phyloP scores from a whole-genome alignment of 208 protist species.

The Naegleria gruberi region DNA sequence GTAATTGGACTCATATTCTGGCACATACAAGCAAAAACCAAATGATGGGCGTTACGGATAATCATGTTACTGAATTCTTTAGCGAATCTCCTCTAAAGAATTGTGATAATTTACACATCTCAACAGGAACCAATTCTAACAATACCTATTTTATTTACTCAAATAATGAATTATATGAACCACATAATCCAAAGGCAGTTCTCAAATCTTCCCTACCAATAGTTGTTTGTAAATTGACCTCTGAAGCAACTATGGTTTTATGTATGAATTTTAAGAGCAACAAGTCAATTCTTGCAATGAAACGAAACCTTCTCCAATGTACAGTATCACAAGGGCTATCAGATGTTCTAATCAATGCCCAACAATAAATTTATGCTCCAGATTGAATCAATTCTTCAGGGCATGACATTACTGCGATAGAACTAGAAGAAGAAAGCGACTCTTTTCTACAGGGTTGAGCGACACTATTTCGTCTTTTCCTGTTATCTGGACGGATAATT shows the following conservation, averaged over 20 bases:
- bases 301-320: too few species aligned
- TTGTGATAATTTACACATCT: background rate
- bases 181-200: background rate
- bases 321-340: too few species aligned
- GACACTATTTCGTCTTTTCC: too few species aligned
- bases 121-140: background rate
- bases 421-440: too few species aligned
- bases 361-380: too few species aligned
- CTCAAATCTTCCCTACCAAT: background rate
- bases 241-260: background rate
- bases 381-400: too few species aligned
- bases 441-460: too few species aligned
- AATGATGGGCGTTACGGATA: background rate
- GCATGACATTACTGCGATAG: too few species aligned
- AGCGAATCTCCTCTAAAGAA: background rate
- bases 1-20: background rate
- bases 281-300: too few species aligned
- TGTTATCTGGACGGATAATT: too few species aligned
- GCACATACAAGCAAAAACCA: background rate
- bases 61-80: background rate
- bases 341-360: too few species aligned
- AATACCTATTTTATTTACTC: background rate
- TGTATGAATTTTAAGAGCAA: too few species aligned
- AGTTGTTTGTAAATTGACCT: background rate
- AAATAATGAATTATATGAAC: background rate